A percentile compares a stretch with the other conserved stretches of the same genome.
Evolutionary conservation across 1,139 yeast genomes (phyloP).

Genomic region (Diutina siamensis): DNA sequence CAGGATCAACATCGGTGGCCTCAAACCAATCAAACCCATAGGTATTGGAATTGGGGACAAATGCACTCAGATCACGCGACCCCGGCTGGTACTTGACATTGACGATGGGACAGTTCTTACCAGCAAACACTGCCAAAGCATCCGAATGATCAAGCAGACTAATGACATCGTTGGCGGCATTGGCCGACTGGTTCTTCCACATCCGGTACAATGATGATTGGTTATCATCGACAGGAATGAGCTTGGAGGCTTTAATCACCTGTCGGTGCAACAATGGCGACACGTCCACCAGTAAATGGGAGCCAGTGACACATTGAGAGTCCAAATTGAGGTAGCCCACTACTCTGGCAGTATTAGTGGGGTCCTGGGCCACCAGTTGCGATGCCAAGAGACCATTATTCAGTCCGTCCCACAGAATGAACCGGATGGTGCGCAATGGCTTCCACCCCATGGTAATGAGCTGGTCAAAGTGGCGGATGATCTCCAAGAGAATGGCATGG

Average conservation of each 20-base stretch:
- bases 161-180: constrained; percentile 21
- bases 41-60: constrained; percentile 27
- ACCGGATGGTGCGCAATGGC: constrained; percentile 30
- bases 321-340: constrained; percentile 31
- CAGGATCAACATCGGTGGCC: constrained; percentile 15
- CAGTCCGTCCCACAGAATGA: constrained; percentile 35
- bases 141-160: constrained; percentile 21
- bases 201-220: constrained; percentile 11
- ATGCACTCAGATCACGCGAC: constrained; percentile 8
- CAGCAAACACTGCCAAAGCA: constrained; percentile 24
- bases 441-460: constrained; percentile 30
- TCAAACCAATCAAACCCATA: constrained; percentile 26
- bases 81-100: constrained; percentile 13
- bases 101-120: constrained; percentile 21
- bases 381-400: constrained; percentile 26
- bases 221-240: constrained; percentile 18
- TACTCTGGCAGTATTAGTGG: constrained; percentile 15
- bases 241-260: constrained; percentile 20
- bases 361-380: constrained; percentile 12
- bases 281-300: constrained; percentile 25
- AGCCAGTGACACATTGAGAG: constrained; percentile 29
- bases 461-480: constrained; percentile 26
- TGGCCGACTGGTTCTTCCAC: constrained; percentile 27
- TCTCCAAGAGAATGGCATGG: constrained; percentile 30
- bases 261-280: constrained; percentile 27